A percentile compares a stretch with the other conserved stretches of the same genome.
Evolutionary conservation across 768 basidiomycete genomes (phyloP).

Genomic region (Auriscalpium microsporum): DNA sequence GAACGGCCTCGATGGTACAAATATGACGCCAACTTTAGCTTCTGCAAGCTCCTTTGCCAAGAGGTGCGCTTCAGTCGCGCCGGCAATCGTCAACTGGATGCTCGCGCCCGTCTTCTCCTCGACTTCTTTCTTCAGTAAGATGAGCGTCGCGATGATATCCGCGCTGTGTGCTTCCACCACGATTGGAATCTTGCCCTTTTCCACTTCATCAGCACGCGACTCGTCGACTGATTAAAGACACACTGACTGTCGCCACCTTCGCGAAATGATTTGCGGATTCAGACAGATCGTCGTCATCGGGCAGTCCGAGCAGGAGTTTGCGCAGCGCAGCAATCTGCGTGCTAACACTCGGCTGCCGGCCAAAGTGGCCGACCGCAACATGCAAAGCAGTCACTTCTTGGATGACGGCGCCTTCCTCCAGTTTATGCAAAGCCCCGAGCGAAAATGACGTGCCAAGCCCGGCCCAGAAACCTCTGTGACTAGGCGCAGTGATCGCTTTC

Average conservation of each 20-base stretch:
- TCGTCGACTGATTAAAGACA: neutral
- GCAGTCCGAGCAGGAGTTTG: slow-evolving; percentile 32
- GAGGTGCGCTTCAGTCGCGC: slow-evolving; percentile 61
- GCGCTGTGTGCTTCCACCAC: slow-evolving; percentile 57
- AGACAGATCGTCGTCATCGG: slow-evolving; percentile 25
- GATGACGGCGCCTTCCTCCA: slow-evolving; percentile 59
- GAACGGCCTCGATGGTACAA: slow-evolving; percentile 61
- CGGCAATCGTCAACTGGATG: slow-evolving; percentile 43
- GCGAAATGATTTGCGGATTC: slow-evolving; percentile 35
- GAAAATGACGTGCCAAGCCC: slow-evolving; percentile 61
- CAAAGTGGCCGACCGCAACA: slow-evolving; percentile 43
- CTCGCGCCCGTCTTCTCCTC: slow-evolving; percentile 33
- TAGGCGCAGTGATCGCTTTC: slow-evolving; percentile 53
- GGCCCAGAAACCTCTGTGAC: slow-evolving; percentile 42
- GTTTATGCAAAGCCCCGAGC: slow-evolving; percentile 46
- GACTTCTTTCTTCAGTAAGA: slow-evolving; percentile 55
- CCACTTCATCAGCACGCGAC: neutral
- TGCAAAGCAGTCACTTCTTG: slow-evolving; percentile 60
- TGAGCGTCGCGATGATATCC: slow-evolving; percentile 59
- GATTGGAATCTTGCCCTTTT: slow-evolving; percentile 47
- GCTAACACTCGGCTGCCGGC: slow-evolving; percentile 43
- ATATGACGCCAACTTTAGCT: slow-evolving; percentile 62
- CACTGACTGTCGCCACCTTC: slow-evolving; percentile 25
- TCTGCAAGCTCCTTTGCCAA: slow-evolving; percentile 64
- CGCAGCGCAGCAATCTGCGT: slow-evolving; percentile 61